phyloP scores from a whole-genome alignment of 371 early-diverging fungal genomes.

The Mortierella sp. region DNA sequence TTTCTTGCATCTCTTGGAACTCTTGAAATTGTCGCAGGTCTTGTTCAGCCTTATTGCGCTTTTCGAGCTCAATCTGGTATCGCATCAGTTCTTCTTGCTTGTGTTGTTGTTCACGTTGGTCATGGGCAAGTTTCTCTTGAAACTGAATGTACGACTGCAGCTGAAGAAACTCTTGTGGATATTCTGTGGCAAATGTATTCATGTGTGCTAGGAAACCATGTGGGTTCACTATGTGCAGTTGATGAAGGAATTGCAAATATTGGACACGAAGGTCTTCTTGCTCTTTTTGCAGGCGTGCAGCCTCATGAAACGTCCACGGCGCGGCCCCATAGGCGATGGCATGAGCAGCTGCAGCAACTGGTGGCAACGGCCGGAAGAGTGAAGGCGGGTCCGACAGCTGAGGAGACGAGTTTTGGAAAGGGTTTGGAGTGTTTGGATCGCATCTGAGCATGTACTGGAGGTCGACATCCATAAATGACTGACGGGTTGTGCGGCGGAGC shows the following conservation, averaged over 20 bases:
- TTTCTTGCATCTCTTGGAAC: conserved; percentile 41
- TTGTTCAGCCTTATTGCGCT: conserved; percentile 46
- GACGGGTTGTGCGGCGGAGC: conserved; percentile 49
- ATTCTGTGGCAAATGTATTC: conserved; percentile 52
- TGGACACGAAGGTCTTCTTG: conserved; percentile 55
- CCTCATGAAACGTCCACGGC: conserved; percentile 51
- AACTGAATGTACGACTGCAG: conserved; percentile 50
- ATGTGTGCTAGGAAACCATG: conserved; percentile 51
- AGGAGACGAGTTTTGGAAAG: conserved; percentile 48
- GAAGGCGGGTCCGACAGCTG: conserved; percentile 55
- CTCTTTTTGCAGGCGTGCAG: conserved; percentile 49
- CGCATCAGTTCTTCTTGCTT: conserved; percentile 40
- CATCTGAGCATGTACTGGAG: conserved; percentile 45
- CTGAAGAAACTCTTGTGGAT: conserved; percentile 51
- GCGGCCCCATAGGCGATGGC: conserved; percentile 51
- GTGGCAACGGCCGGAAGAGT: conserved; percentile 48
- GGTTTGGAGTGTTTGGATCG: conserved; percentile 44
- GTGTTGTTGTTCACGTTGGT: conserved; percentile 32
- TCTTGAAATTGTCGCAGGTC: conserved; percentile 48
- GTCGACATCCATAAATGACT: conserved; percentile 57
- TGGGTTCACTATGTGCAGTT: conserved; percentile 42
- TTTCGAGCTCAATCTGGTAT: conserved; percentile 50
- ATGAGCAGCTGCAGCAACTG: conserved; percentile 46
- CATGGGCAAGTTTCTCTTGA: conserved; percentile 32
- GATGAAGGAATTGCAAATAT: conserved; percentile 52